Evolutionary conservation across 345 rosid genomes (phyloP).

Genomic region (Kandelia obovata): DNA sequence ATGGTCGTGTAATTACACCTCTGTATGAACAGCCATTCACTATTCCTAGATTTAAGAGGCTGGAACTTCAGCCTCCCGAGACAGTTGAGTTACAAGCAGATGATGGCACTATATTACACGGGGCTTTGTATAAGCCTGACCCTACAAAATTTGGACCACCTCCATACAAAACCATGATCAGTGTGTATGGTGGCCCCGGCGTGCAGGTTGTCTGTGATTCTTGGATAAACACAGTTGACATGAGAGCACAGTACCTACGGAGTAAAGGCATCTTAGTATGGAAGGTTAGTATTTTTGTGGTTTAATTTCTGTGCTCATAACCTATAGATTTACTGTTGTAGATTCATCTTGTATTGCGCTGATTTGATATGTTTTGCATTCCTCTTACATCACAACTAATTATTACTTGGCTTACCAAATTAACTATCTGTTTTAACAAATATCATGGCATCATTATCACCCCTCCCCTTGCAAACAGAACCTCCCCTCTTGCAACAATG

Average conservation of each 20-base stretch:
- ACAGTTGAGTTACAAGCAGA: conserved; percentile 59
- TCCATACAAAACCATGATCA: conserved; percentile 80
- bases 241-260: conserved; percentile 86
- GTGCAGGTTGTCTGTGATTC: conserved; percentile 71
- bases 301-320: no score
- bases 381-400: no score
- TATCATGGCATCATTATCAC: no score
- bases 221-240: conserved; percentile 83
- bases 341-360: no score
- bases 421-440: no score
- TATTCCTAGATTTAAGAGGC: conserved; percentile 47
- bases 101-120: conserved; percentile 66
- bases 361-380: no score
- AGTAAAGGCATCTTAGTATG: conserved; percentile 91
- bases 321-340: no score
- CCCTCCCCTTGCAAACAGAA: no score
- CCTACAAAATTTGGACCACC: conserved; percentile 75
- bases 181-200: conserved; percentile 87
- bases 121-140: conserved; percentile 85
- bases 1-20: conserved; percentile 54
- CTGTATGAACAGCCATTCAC: conserved; percentile 66
- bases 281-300: conserved; percentile 51
- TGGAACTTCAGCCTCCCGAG: conserved; percentile 76
- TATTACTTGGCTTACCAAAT: no score
- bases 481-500: no score